A percentile compares a stretch with the other conserved stretches of the same genome.
phyloP scores from a whole-genome alignment of 2,329 filamentous ascomycete genomes.

The Trichoderma lentiforme region DNA sequence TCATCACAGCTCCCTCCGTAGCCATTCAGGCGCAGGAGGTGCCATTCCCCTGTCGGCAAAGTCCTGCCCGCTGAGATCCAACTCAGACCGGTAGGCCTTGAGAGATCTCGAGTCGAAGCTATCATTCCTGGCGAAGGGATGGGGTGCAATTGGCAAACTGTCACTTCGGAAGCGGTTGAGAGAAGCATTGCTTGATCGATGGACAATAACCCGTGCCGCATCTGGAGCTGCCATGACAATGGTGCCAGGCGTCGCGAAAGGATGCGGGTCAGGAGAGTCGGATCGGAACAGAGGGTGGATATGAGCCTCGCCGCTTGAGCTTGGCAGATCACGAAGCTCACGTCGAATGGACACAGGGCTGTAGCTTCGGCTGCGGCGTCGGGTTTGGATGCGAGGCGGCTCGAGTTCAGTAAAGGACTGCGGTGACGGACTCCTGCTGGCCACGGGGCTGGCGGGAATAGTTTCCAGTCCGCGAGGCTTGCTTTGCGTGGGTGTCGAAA shows the following conservation, averaged over 20 bases:
- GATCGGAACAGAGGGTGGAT: conserved; percentile 77
- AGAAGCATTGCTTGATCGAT: conserved; percentile 49
- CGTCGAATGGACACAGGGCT: conserved; percentile 40
- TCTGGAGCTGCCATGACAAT: conserved; percentile 68
- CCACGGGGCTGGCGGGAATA: conserved; percentile 64
- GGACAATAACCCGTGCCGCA: conserved; percentile 61
- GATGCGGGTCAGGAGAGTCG: conserved; percentile 65
- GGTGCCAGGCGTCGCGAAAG: conserved; percentile 65
- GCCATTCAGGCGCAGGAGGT: conserved; percentile 60
- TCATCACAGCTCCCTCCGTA: conserved; percentile 39
- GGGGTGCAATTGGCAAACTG: conserved; percentile 46
- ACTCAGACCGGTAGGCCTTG: conserved; percentile 20
- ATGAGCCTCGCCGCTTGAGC: conserved; percentile 55
- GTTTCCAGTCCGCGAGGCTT: conserved; percentile 61
- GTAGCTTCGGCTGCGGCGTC: conserved; percentile 49
- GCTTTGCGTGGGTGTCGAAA: conserved; percentile 43
- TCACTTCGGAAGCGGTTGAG: conserved; percentile 54
- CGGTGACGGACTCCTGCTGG: conserved; percentile 63
- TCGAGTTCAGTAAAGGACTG: conserved; percentile 55
- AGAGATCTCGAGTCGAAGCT: conserved; percentile 43
- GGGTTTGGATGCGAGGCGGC: conserved; percentile 38
- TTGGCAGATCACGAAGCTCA: conserved; percentile 28
- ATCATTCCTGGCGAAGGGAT: conserved; percentile 47
- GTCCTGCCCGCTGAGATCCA: conserved; percentile 20
- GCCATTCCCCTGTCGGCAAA: conserved; percentile 47